A percentile compares a stretch with the other conserved stretches of the same genome.
Conservation (phyloP, 2,329 filamentous ascomycete species). For the Aspergillus sp. region DNA sequence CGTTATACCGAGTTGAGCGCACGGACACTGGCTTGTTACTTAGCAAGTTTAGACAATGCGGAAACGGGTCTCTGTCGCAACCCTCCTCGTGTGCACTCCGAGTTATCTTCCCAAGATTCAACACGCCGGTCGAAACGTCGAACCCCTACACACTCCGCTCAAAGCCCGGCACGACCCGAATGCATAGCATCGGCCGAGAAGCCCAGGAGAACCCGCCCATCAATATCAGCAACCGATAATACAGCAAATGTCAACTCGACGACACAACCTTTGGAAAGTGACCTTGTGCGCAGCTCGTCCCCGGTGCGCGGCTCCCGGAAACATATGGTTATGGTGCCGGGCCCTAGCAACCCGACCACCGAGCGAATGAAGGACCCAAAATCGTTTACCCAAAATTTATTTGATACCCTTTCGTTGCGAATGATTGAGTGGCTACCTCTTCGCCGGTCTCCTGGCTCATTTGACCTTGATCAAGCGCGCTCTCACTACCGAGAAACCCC, state of each 20-base stretch:
- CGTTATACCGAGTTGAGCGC: constrained; percentile 80
- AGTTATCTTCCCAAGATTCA: constrained; percentile 26
- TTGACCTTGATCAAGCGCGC: constrained; percentile 17
- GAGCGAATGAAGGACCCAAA: constrained; percentile 55
- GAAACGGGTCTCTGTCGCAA: constrained; percentile 67
- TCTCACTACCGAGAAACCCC: constrained; percentile 1
- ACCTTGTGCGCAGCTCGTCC: background rate
- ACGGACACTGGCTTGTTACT: constrained; percentile 73
- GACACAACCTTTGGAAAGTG: background rate
- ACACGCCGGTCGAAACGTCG: constrained; percentile 31
- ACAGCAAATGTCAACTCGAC: background rate
- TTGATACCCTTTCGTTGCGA: constrained; percentile 47
- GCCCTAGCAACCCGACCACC: constrained; percentile 21
- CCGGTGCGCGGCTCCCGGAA: constrained; percentile 5
- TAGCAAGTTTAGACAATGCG: constrained; percentile 78
- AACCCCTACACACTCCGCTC: constrained; percentile 28
- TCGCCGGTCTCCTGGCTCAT: constrained; percentile 28
- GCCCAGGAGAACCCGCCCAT: background rate
- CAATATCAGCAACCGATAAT: background rate
- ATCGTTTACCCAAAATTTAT: constrained; percentile 62
- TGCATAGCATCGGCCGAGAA: background rate
- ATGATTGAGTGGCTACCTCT: constrained; percentile 50
- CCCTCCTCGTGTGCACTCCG: constrained; percentile 28
- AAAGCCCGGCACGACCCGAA: constrained; percentile 4
- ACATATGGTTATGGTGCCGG: constrained; percentile 16